Base-by-base conservation (phyloP, 345 rosid genomes). In the Populus ilicifolia region DNA sequence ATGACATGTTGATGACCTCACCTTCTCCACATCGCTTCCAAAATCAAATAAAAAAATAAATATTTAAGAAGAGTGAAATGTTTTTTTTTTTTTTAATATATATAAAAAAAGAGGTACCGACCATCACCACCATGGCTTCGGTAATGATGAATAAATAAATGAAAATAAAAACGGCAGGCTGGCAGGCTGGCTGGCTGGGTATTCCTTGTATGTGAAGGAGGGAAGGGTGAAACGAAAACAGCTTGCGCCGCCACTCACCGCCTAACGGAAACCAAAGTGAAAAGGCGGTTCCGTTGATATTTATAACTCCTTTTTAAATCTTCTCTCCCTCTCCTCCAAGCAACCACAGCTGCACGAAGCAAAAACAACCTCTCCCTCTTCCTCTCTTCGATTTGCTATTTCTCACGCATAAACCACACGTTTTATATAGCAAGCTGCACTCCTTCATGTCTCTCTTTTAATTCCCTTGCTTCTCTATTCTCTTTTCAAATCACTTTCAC, bases 171-270 rank as follows among this genome's bases (percentile, higher is more conserved):
- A 59, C 29, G 64, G n/a, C 29, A 59, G 63, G 63, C 63, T 13
- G 44, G 36, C 36, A 3, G 36, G 36, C 36, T 33, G 59, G 21
- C 25, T 7, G 61, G 21, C 25, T 20, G 50, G 50, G 18, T 46
- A 41, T 46, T 46, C 50, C 50, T 14, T 23, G n/a, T 1, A 20
- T 17, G 4, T 48, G 21, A 29, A 41, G 14, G 11, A 23, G 23
- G 75, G 78, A 78, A 41, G 12, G 44, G 44, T 41, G 5, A 0
- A 41, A 10, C 44, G 75, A 50, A 78, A 78, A 67, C 82, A 9
- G 69, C 5, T 70, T 72, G 85, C 79, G 85, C 80, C 75, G 75
- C 50, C 50, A 59, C 29, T 12, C 72, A 73, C 78, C 79, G 78
- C 79, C 81, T 7, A 38, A n/a, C 50, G 64, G 69, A 77, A 43